Conservation (phyloP, 495 filamentous ascomycete genomes). For the Podospora bellae-mahoneyi region DNA sequence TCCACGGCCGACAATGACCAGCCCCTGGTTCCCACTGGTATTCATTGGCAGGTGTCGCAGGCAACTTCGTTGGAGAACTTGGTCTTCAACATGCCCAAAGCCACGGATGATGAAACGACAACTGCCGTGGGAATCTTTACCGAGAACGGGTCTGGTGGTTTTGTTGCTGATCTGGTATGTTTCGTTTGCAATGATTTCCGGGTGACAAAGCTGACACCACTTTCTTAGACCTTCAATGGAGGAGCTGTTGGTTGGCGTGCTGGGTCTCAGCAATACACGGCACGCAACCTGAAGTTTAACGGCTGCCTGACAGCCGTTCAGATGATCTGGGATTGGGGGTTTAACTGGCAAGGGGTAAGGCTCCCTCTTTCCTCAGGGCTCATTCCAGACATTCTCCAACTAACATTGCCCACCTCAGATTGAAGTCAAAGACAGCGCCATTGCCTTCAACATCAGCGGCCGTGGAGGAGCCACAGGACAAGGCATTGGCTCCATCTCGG, state of each 20-base stretch:
- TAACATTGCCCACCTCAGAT: slow-evolving; percentile 39
- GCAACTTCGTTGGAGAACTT: slow-evolving; percentile 86
- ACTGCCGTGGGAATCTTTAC: slow-evolving; percentile 70
- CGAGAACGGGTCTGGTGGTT: slow-evolving; percentile 87
- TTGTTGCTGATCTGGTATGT: slow-evolving; percentile 59
- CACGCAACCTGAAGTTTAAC: slow-evolving; percentile 81
- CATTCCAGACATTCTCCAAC: no score
- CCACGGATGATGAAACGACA: neutral
- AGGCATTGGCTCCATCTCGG: neutral
- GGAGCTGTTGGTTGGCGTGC: slow-evolving; percentile 75
- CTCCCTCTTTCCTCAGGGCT: no score
- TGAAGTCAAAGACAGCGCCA: slow-evolving; percentile 66
- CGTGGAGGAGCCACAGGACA: neutral
- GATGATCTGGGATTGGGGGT: slow-evolving; percentile 91
- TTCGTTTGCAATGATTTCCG: no score
- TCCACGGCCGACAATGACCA: slow-evolving; percentile 23
- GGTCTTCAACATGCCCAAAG: slow-evolving; percentile 44
- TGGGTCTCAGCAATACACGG: slow-evolving; percentile 90
- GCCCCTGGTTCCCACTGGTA: slow-evolving; percentile 43
- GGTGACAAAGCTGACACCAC: no score
- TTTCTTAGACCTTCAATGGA: slow-evolving; percentile 54
- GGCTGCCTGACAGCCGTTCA: slow-evolving; percentile 76
- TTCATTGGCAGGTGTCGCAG: slow-evolving; percentile 95
- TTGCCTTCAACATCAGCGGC: slow-evolving; percentile 50
- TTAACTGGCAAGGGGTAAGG: slow-evolving; percentile 59